Base-by-base conservation (phyloP, 768 basidiomycete species). In the Neoboletus brunneissimus region DNA sequence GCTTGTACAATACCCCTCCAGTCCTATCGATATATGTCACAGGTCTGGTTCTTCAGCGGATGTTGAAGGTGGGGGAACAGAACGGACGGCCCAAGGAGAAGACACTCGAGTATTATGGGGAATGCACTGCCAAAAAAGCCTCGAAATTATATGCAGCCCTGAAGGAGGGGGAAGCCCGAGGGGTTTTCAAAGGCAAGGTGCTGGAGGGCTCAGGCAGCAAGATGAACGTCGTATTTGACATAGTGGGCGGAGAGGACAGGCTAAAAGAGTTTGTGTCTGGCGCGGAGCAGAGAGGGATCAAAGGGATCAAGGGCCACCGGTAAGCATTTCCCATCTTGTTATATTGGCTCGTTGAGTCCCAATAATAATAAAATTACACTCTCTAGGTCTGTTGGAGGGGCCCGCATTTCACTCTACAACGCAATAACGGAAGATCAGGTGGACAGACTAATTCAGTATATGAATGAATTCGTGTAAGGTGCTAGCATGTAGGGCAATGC, bases 171-270 rank as follows among this genome's bases (percentile, higher is more conserved):
- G 84, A 87, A 69, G 75, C 73, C 55, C 80, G 79, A 63, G 92
- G 92, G 0, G 74, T 91, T 54, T 83, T 91, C 63, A 80, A 74
- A 62, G 69, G 80, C 22, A 90, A 88, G 67, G 94, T 96, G 20
- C 78, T 82, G 65, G 78, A 80, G 55, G 88, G 84, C 6, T 84
- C 86, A 47, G 81, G 88, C 57, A 98, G 95, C 72, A 89, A 90
- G 85, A 98, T 98, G 96, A 99, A 99, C 69, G 79, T 92, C 16
- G 90, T 92, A 0, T 98, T 98, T 72, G 82, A 84, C 51, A 76
- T 95, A 13, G 60, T 84, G 13, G 89, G 86, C 0, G 88, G 85
- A 0, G 86, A 90, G n/a, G 88, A 80, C 1, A 79, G 78, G 20
- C 79, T 97, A 71, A 82, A 83, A 64, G 73, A 76, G 63, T 98